Conservation (phyloP, 2,329 filamentous ascomycete species). For the Ophiostoma triangulosporum region DNA sequence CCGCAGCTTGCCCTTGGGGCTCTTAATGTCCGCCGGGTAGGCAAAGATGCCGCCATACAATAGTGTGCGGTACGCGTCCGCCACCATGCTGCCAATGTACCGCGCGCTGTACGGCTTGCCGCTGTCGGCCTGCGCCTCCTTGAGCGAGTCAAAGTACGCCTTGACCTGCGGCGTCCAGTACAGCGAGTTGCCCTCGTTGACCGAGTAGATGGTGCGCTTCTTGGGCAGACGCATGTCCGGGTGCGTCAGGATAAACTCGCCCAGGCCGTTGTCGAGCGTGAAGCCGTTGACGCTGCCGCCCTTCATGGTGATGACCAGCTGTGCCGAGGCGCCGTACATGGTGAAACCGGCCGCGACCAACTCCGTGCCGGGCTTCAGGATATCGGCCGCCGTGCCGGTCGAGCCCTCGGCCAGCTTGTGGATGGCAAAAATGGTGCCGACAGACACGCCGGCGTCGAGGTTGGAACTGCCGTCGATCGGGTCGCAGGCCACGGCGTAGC, state of each 20-base stretch:
- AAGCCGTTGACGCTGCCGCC: conserved; percentile 89
- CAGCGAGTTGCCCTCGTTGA: conserved; percentile 95
- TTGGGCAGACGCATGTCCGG: conserved; percentile 82
- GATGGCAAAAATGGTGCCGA: conserved; percentile 92
- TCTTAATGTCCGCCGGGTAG: conserved; percentile 96
- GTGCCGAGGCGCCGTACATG: conserved; percentile 96
- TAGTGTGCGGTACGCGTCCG: conserved; percentile 90
- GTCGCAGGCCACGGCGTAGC: conserved; percentile 93
- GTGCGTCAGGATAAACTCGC: conserved; percentile 97
- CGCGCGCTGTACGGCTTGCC: conserved; percentile 87
- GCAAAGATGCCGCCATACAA: conserved; percentile 96
- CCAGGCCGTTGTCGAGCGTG: conserved; percentile 89
- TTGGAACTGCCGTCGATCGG: conserved; percentile 98
- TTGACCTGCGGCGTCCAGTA: conserved; percentile 90
- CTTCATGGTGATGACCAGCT: conserved; percentile 95
- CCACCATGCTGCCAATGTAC: conserved; percentile 98
- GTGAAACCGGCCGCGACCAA: conserved; percentile 95
- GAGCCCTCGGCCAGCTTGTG: conserved; percentile 76
- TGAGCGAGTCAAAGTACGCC: conserved; percentile 79
- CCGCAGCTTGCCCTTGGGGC: conserved; percentile 90
- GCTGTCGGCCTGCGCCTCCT: conserved; percentile 51
- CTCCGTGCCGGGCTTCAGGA: conserved; percentile 80
- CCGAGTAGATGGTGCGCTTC: conserved; percentile 79
- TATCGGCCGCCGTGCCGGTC: conserved; percentile 64
- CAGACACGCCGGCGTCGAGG: conserved; percentile 91